A percentile compares a stretch with the other conserved stretches of the same genome.
phyloP scores from a whole-genome alignment of 306 rosid genomes.

The Sophora flavescens region DNA sequence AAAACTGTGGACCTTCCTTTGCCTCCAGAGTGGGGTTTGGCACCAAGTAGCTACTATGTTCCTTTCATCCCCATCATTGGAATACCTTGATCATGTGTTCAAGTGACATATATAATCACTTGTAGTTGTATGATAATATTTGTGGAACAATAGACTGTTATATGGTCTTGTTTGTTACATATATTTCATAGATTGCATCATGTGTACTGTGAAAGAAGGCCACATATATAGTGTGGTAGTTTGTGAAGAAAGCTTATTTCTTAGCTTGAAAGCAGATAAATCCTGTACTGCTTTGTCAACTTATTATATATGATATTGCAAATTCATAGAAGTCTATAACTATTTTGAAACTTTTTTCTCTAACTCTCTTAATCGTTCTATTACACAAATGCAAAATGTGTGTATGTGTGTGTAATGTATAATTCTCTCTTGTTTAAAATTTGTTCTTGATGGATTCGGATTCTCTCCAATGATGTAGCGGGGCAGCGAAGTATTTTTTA shows the following conservation, averaged over 20 bases:
- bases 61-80: conserved; percentile 93
- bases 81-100: conserved; percentile 63
- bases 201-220: conserved; percentile 36
- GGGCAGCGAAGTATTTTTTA: too few species aligned
- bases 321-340: not conserved
- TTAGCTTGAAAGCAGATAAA: conserved; percentile 15
- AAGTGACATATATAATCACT: conserved; percentile 19
- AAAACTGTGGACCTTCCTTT: conserved; percentile 80
- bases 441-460: not conserved
- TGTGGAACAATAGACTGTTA: conserved; percentile 25
- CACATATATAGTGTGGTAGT: conserved; percentile 34
- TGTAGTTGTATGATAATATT: conserved; percentile 21
- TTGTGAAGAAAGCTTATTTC: conserved; percentile 29
- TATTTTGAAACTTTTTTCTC: not conserved
- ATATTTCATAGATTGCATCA: conserved; percentile 29
- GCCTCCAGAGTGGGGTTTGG: conserved; percentile 92
- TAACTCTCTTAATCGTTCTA: not conserved
- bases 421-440: not conserved
- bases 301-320: conserved; percentile 15
- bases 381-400: not conserved
- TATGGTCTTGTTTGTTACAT: conserved; percentile 40
- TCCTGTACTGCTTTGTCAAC: conserved; percentile 22
- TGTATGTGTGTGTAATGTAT: not conserved
- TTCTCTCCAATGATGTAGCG: too few species aligned
- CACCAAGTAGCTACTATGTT: conserved; percentile 78